Percentiles rank a stretch among this genome's conserved stretches.
phyloP scores from a whole-genome alignment of 768 basidiomycete species.

The Tubosaeta brunneosetosa region DNA sequence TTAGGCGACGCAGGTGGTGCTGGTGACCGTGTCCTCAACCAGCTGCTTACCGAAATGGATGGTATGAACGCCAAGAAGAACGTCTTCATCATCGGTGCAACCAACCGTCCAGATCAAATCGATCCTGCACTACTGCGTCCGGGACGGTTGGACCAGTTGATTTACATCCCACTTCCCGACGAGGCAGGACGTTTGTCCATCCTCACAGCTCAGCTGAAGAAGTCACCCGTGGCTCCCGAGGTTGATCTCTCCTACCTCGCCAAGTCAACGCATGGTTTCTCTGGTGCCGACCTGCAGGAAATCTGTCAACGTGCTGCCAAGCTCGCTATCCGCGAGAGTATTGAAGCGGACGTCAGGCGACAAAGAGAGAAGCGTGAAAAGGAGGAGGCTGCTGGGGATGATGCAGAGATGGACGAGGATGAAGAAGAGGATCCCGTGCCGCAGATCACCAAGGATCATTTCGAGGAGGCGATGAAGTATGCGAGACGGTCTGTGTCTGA shows the following conservation, averaged over 20 bases:
- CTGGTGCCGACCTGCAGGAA: slow-evolving; percentile 99
- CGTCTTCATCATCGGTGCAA: slow-evolving; percentile 25
- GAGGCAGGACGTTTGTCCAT: slow-evolving; percentile 89
- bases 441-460: slow-evolving; percentile 45
- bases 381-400: too few relatives aligned
- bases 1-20: slow-evolving; percentile 93
- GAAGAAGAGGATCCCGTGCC: slow-evolving; percentile 27
- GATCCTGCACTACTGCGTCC: slow-evolving; percentile 91
- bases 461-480: slow-evolving; percentile 90
- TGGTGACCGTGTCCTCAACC: slow-evolving; percentile 96
- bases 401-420: slow-evolving; percentile 39
- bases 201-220: slow-evolving; percentile 86
- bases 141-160: slow-evolving; percentile 97
- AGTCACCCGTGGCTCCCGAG: slow-evolving; percentile 77
- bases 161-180: slow-evolving; percentile 98
- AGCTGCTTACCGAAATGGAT: slow-evolving; percentile 76
- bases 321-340: slow-evolving; percentile 91
- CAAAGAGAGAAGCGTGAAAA: slow-evolving; percentile 54
- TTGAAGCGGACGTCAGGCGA: slow-evolving; percentile 77
- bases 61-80: too few relatives aligned
- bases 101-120: slow-evolving; percentile 95
- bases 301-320: slow-evolving; percentile 98
- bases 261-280: slow-evolving; percentile 94
- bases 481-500: slow-evolving; percentile 53
- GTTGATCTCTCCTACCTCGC: slow-evolving; percentile 86